Percentiles rank a stretch among this genome's conserved stretches.
These are phyloP conservation scores for Cladosporium sphaerospermum DNA, from an alignment of 2,329 filamentous ascomycete genomes.

Conservation along the genomic window DNA sequence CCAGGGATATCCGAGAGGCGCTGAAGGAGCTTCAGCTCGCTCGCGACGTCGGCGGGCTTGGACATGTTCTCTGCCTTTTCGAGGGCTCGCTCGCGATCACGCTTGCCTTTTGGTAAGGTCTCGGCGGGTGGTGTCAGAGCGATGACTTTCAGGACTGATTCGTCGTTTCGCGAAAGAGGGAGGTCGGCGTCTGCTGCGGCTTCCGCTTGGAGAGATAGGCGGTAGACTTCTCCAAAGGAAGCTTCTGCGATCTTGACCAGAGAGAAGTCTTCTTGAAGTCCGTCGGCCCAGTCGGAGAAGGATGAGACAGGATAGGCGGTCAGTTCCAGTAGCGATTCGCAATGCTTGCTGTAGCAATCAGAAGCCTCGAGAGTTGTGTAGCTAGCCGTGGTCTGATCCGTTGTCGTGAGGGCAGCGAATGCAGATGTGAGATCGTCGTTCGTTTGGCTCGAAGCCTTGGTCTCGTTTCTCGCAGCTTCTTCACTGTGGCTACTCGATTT, in stretches of 20 bases:
- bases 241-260: conserved; percentile 60
- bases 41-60: conserved; percentile 38
- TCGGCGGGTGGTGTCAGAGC: conserved; percentile 33
- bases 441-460: too few relatives aligned
- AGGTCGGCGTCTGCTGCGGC: conserved; percentile 16
- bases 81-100: conserved; percentile 42
- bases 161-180: conserved; percentile 26
- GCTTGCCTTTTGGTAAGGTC: conserved; percentile 41
- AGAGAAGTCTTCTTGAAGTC: conserved; percentile 39
- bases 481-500: too few relatives aligned
- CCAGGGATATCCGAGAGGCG: conserved; percentile 54
- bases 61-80: conserved; percentile 40
- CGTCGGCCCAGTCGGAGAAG: conserved; percentile 38
- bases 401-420: too few relatives aligned
- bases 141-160: conserved; percentile 45
- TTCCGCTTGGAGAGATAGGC: conserved; percentile 39
- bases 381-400: too few relatives aligned
- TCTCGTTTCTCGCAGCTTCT: too few relatives aligned
- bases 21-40: conserved; percentile 49
- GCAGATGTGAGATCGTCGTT: too few relatives aligned
- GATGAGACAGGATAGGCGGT: conserved; percentile 28
- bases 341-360: conserved; percentile 22
- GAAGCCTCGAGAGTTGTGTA: too few relatives aligned
- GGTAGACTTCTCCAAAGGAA: conserved; percentile 61
- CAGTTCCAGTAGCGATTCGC: conserved; percentile 22